Evolutionary conservation across 2,329 filamentous ascomycete genomes (phyloP).

Genomic region (Aureobasidium subglaciale): DNA sequence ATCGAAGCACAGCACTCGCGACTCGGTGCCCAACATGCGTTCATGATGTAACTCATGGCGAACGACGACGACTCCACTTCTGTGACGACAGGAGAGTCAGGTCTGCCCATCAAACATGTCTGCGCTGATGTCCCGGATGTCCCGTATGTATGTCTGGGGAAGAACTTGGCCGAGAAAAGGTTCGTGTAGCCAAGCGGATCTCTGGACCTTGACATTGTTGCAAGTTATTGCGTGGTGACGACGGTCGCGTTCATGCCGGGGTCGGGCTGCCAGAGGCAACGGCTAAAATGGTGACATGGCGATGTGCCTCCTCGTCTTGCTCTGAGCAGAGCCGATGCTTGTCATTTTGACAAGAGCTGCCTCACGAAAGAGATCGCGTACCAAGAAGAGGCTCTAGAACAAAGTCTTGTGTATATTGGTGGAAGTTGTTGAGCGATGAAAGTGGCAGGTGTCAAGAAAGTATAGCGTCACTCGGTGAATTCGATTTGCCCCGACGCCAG

Average conservation of each 20-base stretch:
- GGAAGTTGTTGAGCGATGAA: not conserved
- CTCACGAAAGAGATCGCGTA: not conserved
- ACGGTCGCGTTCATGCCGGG: not conserved
- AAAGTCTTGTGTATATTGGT: no score
- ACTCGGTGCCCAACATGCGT: no score
- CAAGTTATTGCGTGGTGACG: not conserved
- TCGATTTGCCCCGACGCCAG: not conserved
- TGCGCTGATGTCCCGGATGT: no score
- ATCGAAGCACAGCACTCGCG: no score
- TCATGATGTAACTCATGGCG: no score
- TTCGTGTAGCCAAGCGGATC: not conserved
- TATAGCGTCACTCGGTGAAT: constrained; percentile 1
- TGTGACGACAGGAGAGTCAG: no score
- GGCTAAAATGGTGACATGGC: not conserved
- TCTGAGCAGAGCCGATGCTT: not conserved
- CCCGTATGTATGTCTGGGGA: no score
- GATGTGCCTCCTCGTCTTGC: not conserved
- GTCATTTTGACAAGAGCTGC: not conserved
- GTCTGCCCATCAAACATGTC: no score
- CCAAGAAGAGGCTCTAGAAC: not conserved
- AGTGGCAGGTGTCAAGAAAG: not conserved
- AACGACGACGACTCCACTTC: no score
- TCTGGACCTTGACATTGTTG: not conserved
- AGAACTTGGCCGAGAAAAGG: not conserved
- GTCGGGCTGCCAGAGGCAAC: not conserved